Percentiles rank a stretch among this genome's conserved stretches.
phyloP scores from a whole-genome alignment of 371 early-diverging fungal genomes.

The Mucor lusitanicus region DNA sequence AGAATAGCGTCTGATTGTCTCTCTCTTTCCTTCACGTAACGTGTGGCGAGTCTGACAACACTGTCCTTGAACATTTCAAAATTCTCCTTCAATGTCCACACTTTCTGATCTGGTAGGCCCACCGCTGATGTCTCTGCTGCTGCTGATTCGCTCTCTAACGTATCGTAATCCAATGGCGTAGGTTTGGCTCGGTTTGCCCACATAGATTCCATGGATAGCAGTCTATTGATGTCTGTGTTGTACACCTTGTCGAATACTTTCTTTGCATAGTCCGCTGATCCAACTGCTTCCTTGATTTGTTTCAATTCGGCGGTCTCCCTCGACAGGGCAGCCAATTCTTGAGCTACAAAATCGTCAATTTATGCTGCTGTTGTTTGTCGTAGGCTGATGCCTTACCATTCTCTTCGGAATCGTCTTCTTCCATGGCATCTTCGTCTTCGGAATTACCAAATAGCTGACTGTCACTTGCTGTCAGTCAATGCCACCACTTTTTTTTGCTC shows the following conservation, averaged over 20 bases:
- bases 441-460: slow-evolving; percentile 85
- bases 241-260: slow-evolving; percentile 89
- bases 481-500: not conserved
- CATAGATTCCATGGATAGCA: slow-evolving; percentile 85
- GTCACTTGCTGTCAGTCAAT: not conserved
- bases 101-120: slow-evolving; percentile 63
- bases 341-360: slow-evolving; percentile 38
- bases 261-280: slow-evolving; percentile 64
- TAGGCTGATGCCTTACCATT: slow-evolving; percentile 60
- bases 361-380: slow-evolving; percentile 69
- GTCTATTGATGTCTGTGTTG: slow-evolving; percentile 74
- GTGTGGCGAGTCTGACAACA: slow-evolving; percentile 38
- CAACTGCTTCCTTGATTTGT: slow-evolving; percentile 61
- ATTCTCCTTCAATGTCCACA: slow-evolving; percentile 66
- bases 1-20: slow-evolving; percentile 54
- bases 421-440: slow-evolving; percentile 64
- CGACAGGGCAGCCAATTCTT: slow-evolving; percentile 74
- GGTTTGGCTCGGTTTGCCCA: slow-evolving; percentile 85
- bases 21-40: slow-evolving; percentile 41
- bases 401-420: slow-evolving; percentile 54
- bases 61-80: slow-evolving; percentile 59
- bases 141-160: slow-evolving; percentile 24
- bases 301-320: slow-evolving; percentile 74
- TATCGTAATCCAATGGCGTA: slow-evolving; percentile 60
- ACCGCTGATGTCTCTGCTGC: not conserved